These are phyloP conservation scores for Calycina herbarum DNA, from an alignment of 2,329 filamentous ascomycete genomes.

Conservation along the genomic window DNA sequence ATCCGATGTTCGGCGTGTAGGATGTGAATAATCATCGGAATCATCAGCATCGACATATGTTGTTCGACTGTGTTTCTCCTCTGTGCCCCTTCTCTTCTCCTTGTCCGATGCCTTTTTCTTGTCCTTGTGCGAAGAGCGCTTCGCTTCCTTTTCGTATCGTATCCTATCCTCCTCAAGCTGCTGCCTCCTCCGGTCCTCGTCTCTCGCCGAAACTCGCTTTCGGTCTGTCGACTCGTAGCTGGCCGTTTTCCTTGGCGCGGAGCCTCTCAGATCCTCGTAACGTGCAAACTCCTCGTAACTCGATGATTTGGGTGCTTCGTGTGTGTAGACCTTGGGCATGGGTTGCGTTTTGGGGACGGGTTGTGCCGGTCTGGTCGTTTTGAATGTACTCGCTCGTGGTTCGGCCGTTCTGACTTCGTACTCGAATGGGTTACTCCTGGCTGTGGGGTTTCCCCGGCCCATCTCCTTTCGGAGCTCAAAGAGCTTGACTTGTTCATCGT, in stretches of 20 bases:
- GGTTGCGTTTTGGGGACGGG: conserved; percentile 33
- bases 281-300: conserved; percentile 31
- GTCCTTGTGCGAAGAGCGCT: conserved; percentile 31
- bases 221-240: conserved; percentile 45
- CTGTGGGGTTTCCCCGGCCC: conserved; percentile 43
- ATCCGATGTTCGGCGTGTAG: conserved; percentile 22
- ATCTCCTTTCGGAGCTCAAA: conserved; percentile 59
- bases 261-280: conserved; percentile 6
- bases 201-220: conserved; percentile 32
- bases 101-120: conserved; percentile 41
- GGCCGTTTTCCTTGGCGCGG: conserved; percentile 46
- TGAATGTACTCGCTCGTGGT: conserved; percentile 45
- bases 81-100: conserved; percentile 40
- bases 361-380: conserved; percentile 40
- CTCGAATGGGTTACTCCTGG: conserved; percentile 48
- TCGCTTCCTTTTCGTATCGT: conserved; percentile 36
- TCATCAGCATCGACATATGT: conserved; percentile 34
- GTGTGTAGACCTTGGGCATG: conserved; percentile 41
- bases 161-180: conserved; percentile 36
- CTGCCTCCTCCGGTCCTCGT: conserved; percentile 39
- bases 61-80: conserved; percentile 33
- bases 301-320: conserved; percentile 46
- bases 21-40: conserved; percentile 19
- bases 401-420: conserved; percentile 48
- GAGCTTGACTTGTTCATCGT: conserved; percentile 74